Conservation (phyloP, 208 protist genomes). For the Leptomonas seymouri region DNA sequence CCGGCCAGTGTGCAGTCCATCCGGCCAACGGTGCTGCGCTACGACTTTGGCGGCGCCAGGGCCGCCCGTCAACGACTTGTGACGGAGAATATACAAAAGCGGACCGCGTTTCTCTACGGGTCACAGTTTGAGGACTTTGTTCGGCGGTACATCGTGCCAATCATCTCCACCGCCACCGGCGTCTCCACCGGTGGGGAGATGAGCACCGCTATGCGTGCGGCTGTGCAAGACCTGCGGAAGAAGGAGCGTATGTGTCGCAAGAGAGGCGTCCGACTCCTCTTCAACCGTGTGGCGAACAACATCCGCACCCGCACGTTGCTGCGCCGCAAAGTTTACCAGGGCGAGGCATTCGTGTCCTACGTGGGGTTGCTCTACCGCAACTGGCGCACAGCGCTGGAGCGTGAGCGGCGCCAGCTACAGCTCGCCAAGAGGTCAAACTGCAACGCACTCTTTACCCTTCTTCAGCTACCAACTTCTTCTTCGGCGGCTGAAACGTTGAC, state of each 20-base stretch:
- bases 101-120: constrained; percentile 31
- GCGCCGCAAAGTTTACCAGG: constrained; percentile 34
- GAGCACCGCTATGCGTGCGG: constrained; percentile 35
- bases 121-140: constrained; percentile 46
- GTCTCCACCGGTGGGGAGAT: constrained; percentile 21
- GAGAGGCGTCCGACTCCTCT: constrained; percentile 35
- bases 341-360: constrained; percentile 55
- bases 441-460: constrained; percentile 26
- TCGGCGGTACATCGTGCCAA: constrained; percentile 40
- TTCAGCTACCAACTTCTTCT: constrained; percentile 7
- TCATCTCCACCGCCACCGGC: constrained; percentile 37
- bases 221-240: constrained; percentile 49
- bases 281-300: constrained; percentile 53
- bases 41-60: constrained; percentile 1
- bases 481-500: constrained; percentile 5
- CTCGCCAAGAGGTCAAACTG: constrained; percentile 1
- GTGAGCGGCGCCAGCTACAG: constrained; percentile 18
- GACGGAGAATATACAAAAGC: constrained; percentile 12
- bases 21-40: constrained; percentile 30
- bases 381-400: constrained; percentile 42
- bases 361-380: constrained; percentile 55
- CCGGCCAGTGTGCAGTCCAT: constrained; percentile 11
- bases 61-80: constrained; percentile 10
- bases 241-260: constrained; percentile 37
- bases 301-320: constrained; percentile 53